Evolutionary conservation across 495 filamentous ascomycete genomes (phyloP), one percentile per base, ranked within the genome.

Genomic region (Tuber indicum): DNA sequence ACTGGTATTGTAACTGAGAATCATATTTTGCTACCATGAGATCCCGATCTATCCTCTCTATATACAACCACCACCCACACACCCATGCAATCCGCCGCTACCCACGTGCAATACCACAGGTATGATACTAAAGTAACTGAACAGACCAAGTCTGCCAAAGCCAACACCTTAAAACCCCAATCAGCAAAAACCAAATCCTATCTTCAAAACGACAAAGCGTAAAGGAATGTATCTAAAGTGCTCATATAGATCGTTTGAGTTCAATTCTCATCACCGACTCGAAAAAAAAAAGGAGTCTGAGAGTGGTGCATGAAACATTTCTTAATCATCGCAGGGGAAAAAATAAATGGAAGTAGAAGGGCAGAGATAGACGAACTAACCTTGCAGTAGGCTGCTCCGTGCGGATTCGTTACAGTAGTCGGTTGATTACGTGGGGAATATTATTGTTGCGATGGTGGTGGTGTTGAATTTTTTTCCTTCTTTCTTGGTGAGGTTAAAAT

Each of bases 241-340:
- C 58, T 66, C 58, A 66, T 36, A 66, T 66, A 66, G 26, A 66
- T 66, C 58, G 14, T 66, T 66, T 66, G 58, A 66, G 58, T 66
- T 66, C 58, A 66, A 66, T 36, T 32, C 58, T 66, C 58, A 66
- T 66, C 58, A 66, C 58, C 58, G 58, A 66, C 58, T 66, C 32
- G 3, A 32, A 66, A 36, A 36, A 66, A 17, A 6, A 32, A 14
- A 62, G 21, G 23, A 66, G 58, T 66, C 58, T 66, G 58, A 66
- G 58, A 66, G 58, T 66, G 58, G 58, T 66, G 58, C 58, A 66
- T 66, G 58, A 66, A 66, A 66, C 58, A 66, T 66, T 66, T 66
- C 58, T 36, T 66, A 66, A 66, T 66, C 58, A 66, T 66, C 5
- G 58, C 58, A 1, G 26, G 58, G 26, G 1, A 14, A 23, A 6